Base-by-base conservation (phyloP, 2,329 filamentous ascomycete species). In the Clonostachys rhizophaga region DNA sequence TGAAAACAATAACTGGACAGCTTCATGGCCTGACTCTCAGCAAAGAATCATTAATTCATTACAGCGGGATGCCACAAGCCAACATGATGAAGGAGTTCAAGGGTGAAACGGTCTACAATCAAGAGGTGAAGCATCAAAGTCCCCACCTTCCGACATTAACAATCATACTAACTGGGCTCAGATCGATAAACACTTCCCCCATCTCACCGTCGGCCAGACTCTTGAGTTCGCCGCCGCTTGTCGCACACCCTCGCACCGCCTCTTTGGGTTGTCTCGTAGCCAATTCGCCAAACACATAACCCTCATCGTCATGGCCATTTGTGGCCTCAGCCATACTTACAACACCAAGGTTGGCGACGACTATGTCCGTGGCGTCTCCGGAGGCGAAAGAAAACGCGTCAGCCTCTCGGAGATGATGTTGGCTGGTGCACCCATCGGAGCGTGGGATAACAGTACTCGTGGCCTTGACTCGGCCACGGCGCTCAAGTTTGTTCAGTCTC, bases 161-260 rank as follows among this genome's bases (percentile, higher is more conserved):
- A 16, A 34, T 11, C 76, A 64, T 9, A 30, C 24, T 30, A 30
- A 30, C 24, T 30, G 24, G 3, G 24, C 24, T 50, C 18, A 85
- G 65, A 74, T 77, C 30, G 86, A 90, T 59, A 75, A 85, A 30
- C 87, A 91, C 59, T 91, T 90, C 52, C 83, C 87, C 1, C 84
- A 87, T 16, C 69, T 94, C 18, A 89, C 84, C 0, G 86, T 91
- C 11, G 82, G 84, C 2, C 77, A 89, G 53, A 92, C 87, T 0
- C 71, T 92, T 1, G 75, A 81, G 44, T 91, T 91, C 58, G 88
- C 88, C 0, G 75, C 87, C 2, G 78, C 83, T 44, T 81, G 83
- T 1, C 74, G 85, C 45, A 87, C 86, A 0, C 86, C 87, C 0
- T 78, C 80, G 2, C 78, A 85, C 45, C 72, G 84, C 3, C 74